These are phyloP conservation scores for Xylariaceae sp. DNA, from an alignment of 2,329 filamentous ascomycete genomes.

Conservation along the genomic window DNA sequence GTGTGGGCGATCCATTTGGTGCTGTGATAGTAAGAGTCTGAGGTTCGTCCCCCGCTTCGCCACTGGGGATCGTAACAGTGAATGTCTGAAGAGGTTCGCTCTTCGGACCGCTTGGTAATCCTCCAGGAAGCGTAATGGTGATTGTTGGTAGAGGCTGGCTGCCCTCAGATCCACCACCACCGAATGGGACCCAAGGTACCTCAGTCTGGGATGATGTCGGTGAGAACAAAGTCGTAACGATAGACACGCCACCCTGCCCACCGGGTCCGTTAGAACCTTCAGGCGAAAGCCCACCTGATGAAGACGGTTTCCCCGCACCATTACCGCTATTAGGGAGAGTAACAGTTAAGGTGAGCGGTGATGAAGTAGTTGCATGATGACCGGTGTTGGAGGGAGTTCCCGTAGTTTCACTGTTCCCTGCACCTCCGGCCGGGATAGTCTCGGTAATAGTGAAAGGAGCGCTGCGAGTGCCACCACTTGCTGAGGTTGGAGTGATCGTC, in stretches of 20 bases:
- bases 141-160: slow-evolving; percentile 22
- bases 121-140: slow-evolving; percentile 27
- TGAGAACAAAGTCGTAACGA: too few species aligned
- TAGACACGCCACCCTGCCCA: slow-evolving; percentile 19
- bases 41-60: background rate
- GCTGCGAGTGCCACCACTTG: slow-evolving; percentile 8
- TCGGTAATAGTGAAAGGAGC: slow-evolving; percentile 11
- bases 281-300: slow-evolving; percentile 11
- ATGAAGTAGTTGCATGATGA: background rate
- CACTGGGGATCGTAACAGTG: background rate
- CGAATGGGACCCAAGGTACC: too few species aligned
- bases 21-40: slow-evolving; percentile 4
- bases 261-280: too few species aligned
- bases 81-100: background rate
- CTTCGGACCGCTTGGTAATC: slow-evolving; percentile 13
- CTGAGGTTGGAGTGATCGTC: slow-evolving; percentile 19
- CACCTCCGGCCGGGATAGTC: slow-evolving; percentile 8
- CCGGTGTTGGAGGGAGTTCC: too few species aligned
- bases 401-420: background rate
- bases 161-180: too few species aligned
- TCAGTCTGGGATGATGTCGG: too few species aligned
- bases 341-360: too few species aligned
- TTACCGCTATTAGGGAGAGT: background rate
- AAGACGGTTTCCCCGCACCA: slow-evolving; percentile 3
- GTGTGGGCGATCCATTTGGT: background rate